phyloP scores from a whole-genome alignment of 2,329 filamentous ascomycete genomes.

The Stemphylium beticola region DNA sequence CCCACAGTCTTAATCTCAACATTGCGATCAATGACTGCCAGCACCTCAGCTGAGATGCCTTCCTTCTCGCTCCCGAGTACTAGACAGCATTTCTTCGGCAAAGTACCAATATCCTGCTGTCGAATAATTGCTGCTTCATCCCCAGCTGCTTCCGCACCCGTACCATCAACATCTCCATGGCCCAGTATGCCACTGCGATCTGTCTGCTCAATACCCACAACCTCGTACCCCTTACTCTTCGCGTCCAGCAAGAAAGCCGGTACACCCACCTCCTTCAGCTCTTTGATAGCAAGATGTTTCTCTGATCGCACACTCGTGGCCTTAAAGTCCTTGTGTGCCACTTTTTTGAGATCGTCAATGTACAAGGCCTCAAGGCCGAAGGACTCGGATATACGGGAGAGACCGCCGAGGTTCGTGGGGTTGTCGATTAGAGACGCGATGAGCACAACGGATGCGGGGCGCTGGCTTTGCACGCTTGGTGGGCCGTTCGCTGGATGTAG shows the following conservation, averaged over 20 bases:
- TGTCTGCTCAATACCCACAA: constrained; percentile 63
- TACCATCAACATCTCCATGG: constrained; percentile 10
- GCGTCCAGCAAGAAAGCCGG: constrained; percentile 50
- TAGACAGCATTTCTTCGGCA: constrained; percentile 52
- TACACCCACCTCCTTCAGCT: constrained; percentile 40
- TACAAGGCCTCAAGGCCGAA: constrained; percentile 57
- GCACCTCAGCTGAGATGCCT: constrained; percentile 56
- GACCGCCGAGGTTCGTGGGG: constrained; percentile 58
- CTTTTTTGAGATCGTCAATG: constrained; percentile 50
- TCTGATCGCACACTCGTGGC: constrained; percentile 58
- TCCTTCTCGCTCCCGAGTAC: constrained; percentile 60
- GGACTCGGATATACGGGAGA: constrained; percentile 59
- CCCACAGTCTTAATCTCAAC: constrained; percentile 61
- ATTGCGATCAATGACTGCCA: constrained; percentile 58
- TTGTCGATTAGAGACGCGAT: constrained; percentile 59
- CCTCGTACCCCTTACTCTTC: constrained; percentile 56
- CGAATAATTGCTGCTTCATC: not conserved
- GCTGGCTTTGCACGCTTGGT: constrained; percentile 26
- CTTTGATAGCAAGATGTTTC: constrained; percentile 55
- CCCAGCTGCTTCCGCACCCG: not conserved
- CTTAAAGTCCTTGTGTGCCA: constrained; percentile 56
- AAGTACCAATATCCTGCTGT: constrained; percentile 24
- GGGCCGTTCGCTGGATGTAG: constrained; percentile 28
- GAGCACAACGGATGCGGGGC: constrained; percentile 51
- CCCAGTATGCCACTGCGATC: constrained; percentile 57